These are phyloP conservation scores for Pythium volutum DNA, from an alignment of 352 stramenopile genomes.

Conservation along the genomic window DNA sequence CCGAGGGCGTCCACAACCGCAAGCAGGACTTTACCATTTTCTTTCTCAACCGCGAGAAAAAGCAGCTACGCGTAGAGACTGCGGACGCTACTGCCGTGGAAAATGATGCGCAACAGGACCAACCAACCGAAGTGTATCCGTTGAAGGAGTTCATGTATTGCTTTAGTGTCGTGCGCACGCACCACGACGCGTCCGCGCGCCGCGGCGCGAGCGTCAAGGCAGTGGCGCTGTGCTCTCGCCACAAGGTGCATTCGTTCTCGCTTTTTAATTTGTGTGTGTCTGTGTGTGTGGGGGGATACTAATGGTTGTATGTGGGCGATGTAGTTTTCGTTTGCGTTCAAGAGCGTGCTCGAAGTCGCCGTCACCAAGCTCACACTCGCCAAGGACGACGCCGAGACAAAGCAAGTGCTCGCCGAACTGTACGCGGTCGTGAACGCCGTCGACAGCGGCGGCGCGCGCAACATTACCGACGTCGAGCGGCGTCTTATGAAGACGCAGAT, in stretches of 20 bases:
- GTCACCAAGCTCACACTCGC: slow-evolving; percentile 61
- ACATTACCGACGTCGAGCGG: slow-evolving; percentile 70
- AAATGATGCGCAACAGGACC: background rate
- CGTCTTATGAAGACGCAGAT: slow-evolving; percentile 77
- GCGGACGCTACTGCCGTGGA: background rate
- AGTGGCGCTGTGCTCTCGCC: slow-evolving; percentile 73
- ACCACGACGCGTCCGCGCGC: slow-evolving; percentile 64
- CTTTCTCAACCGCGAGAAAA: slow-evolving; percentile 74
- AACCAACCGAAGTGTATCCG: slow-evolving; percentile 28
- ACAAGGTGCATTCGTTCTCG: slow-evolving; percentile 46
- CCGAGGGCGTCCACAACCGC: slow-evolving; percentile 87
- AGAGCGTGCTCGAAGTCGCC: slow-evolving; percentile 69
- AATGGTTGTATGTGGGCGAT: too few species aligned
- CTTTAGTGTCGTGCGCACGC: slow-evolving; percentile 82
- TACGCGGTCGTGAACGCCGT: slow-evolving; percentile 73
- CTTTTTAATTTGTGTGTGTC: background rate
- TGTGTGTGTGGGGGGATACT: too few species aligned
- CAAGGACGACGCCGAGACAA: slow-evolving; percentile 40
- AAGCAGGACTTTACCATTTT: slow-evolving; percentile 85
- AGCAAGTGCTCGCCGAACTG: slow-evolving; percentile 51
- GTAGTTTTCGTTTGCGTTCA: slow-evolving; percentile 70
- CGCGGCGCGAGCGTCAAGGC: slow-evolving; percentile 80
- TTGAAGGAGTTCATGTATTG: slow-evolving; percentile 85
- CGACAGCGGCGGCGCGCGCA: slow-evolving; percentile 53
- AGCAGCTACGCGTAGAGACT: slow-evolving; percentile 6